Percentiles rank a stretch among this genome's conserved stretches.
These are phyloP conservation scores for Alnus rubra DNA, from an alignment of 306 rosid genomes.

Conservation along the genomic window DNA sequence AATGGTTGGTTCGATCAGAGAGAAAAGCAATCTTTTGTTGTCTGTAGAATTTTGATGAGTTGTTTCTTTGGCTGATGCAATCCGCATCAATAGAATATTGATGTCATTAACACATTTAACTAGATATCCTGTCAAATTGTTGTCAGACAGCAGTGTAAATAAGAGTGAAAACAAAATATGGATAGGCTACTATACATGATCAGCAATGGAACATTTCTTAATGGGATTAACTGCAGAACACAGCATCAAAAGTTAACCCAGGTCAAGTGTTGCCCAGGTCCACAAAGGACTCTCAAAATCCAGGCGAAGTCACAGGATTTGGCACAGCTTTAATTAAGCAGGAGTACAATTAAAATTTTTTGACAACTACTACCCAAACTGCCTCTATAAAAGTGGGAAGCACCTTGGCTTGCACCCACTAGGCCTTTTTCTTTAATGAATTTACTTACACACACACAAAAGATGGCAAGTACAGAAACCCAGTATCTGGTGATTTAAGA, in stretches of 20 bases:
- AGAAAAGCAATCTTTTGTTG: slow-evolving; percentile 50
- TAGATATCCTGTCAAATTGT: slow-evolving; percentile 63
- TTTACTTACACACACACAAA: not conserved
- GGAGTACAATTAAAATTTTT: slow-evolving; percentile 6
- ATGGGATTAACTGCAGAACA: not conserved
- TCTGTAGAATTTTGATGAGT: slow-evolving; percentile 32
- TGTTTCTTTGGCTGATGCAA: slow-evolving; percentile 46
- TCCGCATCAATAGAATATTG: slow-evolving; percentile 47
- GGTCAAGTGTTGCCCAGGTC: not conserved
- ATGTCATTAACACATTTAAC: slow-evolving; percentile 71
- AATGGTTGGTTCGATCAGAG: slow-evolving; percentile 81
- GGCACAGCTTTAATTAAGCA: not conserved
- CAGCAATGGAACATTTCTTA: not conserved
- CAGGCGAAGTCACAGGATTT: slow-evolving; percentile 1
- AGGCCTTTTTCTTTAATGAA: not conserved
- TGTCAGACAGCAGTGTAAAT: slow-evolving; percentile 18
- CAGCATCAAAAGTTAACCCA: not conserved
- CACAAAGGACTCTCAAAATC: not conserved
- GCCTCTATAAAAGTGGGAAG: not conserved
- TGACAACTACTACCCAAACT: not conserved
- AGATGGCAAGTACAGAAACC: not conserved
- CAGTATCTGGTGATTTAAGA: not conserved
- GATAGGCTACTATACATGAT: slow-evolving; percentile 12
- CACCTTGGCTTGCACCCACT: not conserved
- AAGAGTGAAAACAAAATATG: slow-evolving; percentile 13